Evolutionary conservation across 1,139 yeast species (phyloP).

Genomic region (Taphrina confusa): DNA sequence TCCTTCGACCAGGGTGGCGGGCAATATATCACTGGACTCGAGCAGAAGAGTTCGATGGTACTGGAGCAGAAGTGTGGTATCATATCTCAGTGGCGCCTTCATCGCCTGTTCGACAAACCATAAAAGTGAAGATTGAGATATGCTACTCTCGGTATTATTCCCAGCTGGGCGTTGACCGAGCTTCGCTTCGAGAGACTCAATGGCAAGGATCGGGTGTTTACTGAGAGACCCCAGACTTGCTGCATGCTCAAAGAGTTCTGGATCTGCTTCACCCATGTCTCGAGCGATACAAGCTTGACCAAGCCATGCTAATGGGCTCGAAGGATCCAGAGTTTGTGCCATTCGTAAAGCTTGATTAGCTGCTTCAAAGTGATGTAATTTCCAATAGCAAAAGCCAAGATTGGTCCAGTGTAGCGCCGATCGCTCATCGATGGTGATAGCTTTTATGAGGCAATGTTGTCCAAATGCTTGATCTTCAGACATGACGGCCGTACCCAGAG

Average conservation of each 20-base stretch:
- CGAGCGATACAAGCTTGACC: slow-evolving; percentile 76
- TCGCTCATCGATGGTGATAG: slow-evolving; percentile 70
- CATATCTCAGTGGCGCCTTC: neutral
- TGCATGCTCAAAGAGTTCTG: slow-evolving; percentile 71
- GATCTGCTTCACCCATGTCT: slow-evolving; percentile 56
- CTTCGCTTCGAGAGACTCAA: neutral
- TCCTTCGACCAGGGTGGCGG: neutral
- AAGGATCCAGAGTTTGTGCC: slow-evolving; percentile 82
- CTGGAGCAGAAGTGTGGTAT: neutral
- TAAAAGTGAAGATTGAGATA: neutral
- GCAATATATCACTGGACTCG: neutral
- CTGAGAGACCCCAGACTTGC: neutral
- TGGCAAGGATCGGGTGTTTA: neutral
- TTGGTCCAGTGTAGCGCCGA: slow-evolving; percentile 71
- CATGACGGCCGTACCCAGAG: slow-evolving; percentile 71
- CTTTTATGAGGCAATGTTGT: slow-evolving; percentile 90
- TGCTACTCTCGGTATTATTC: neutral
- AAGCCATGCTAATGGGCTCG: slow-evolving; percentile 75
- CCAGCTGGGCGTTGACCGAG: neutral
- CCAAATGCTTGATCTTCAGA: slow-evolving; percentile 67
- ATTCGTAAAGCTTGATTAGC: slow-evolving; percentile 73
- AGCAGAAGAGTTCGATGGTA: slow-evolving; percentile 11
- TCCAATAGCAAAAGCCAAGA: slow-evolving; percentile 73
- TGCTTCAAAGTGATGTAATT: slow-evolving; percentile 66
- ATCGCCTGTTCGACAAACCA: neutral